These are phyloP conservation scores for Fusarium heterosporum DNA, from an alignment of 2,329 filamentous ascomycete genomes.

Conservation along the genomic window DNA sequence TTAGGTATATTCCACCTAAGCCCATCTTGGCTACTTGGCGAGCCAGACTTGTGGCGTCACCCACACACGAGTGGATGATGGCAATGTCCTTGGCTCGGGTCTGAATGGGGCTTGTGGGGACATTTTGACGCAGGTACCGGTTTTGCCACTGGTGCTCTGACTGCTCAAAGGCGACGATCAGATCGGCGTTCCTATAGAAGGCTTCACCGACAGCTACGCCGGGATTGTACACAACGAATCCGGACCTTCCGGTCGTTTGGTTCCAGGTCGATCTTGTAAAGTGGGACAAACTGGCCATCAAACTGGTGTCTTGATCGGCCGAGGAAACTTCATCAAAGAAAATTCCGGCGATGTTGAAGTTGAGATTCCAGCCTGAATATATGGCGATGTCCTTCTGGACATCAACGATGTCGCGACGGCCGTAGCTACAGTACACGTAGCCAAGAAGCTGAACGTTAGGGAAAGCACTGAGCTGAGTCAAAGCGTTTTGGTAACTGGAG, in stretches of 20 bases:
- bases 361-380: constrained; percentile 29
- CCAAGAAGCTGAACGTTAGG: constrained; percentile 9
- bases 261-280: constrained; percentile 11
- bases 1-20: constrained; percentile 30
- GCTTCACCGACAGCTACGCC: not conserved
- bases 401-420: constrained; percentile 3
- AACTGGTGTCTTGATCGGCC: not conserved
- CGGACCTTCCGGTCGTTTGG: not conserved
- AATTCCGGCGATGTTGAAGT: constrained; percentile 29
- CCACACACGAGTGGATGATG: constrained; percentile 27
- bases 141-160: constrained; percentile 8
- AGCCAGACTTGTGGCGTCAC: constrained; percentile 14
- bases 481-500: not conserved
- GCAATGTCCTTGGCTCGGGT: constrained; percentile 13
- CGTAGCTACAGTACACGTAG: constrained; percentile 38
- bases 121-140: not conserved
- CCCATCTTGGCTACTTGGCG: constrained; percentile 8
- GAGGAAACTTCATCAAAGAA: constrained; percentile 37
- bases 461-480: not conserved
- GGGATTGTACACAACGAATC: not conserved
- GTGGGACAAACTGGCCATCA: constrained; percentile 17
- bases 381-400: constrained; percentile 18
- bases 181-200: not conserved
- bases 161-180: constrained; percentile 2
- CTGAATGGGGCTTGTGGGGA: not conserved